phyloP scores from a whole-genome alignment of 805 yeast genomes.

The Candida ficus region DNA sequence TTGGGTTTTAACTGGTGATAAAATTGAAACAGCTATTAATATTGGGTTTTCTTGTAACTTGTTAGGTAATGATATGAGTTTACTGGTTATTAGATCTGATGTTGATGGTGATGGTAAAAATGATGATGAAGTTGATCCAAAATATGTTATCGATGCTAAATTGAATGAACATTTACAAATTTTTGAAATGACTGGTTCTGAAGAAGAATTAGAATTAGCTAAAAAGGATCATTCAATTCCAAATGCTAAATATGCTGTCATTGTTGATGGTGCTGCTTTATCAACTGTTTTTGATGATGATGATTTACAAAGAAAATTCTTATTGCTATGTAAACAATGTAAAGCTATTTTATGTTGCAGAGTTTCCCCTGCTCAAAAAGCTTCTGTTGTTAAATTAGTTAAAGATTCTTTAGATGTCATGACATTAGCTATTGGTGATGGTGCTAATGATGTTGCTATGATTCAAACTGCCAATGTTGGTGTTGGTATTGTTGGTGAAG shows the following conservation, averaged over 20 bases:
- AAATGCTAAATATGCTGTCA: constrained; percentile 56
- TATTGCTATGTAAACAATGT: constrained; percentile 72
- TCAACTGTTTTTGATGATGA: constrained; percentile 40
- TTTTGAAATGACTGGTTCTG: constrained; percentile 53
- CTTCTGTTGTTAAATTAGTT: constrained; percentile 68
- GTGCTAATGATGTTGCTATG: constrained; percentile 88
- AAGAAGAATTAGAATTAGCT: constrained; percentile 49
- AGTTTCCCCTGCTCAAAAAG: constrained; percentile 81
- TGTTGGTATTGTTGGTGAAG: constrained; percentile 81
- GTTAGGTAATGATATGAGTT: constrained; percentile 66
- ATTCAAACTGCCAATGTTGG: constrained; percentile 76
- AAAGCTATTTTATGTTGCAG: constrained; percentile 76
- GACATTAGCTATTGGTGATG: constrained; percentile 83
- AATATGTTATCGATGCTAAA: constrained; percentile 29
- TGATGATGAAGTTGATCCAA: constrained; percentile 32
- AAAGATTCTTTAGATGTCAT: constrained; percentile 68
- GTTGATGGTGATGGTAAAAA: constrained; percentile 28
- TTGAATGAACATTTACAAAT: constrained; percentile 38
- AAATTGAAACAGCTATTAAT: constrained; percentile 80
- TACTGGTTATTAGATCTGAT: constrained; percentile 51
- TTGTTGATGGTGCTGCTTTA: constrained; percentile 76
- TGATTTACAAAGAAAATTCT: constrained; percentile 48
- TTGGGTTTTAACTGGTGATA: constrained; percentile 84
- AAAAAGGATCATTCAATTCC: constrained; percentile 66
- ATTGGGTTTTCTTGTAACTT: constrained; percentile 79